phyloP scores from a whole-genome alignment of 176 grass and related monocot genomes.

The Aegilops bicornis region DNA sequence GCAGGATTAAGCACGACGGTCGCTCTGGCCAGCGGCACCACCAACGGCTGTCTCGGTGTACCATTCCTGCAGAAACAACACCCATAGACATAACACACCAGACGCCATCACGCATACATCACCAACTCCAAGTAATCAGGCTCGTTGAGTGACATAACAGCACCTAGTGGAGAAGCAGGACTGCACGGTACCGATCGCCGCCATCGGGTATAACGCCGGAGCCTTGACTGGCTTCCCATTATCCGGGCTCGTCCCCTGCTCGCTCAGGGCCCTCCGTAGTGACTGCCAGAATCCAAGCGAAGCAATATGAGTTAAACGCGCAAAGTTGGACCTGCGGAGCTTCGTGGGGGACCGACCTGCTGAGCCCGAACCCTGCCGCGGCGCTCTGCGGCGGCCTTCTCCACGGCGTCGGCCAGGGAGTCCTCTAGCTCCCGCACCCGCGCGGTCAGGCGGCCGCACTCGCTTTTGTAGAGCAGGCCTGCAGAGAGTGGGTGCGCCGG shows the following conservation, averaged over 20 bases:
- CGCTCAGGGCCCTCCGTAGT: constrained; percentile 54
- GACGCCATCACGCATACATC: too few relatives aligned
- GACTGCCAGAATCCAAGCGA: constrained; percentile 38
- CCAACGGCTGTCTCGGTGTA: too few relatives aligned
- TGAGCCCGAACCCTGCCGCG: constrained; percentile 72
- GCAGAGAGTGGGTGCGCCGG: too few relatives aligned
- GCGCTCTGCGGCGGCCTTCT: constrained; percentile 76
- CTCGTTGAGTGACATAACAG: not conserved
- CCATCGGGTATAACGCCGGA: constrained; percentile 54
- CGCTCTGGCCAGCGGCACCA: too few relatives aligned
- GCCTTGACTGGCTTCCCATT: constrained; percentile 13
- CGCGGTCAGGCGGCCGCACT: too few relatives aligned
- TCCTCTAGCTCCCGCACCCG: too few relatives aligned
- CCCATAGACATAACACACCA: too few relatives aligned
- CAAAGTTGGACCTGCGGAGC: not conserved
- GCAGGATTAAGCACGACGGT: too few relatives aligned
- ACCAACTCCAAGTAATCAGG: too few relatives aligned
- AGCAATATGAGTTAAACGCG: not conserved
- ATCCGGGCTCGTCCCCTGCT: constrained; percentile 24
- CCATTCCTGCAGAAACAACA: too few relatives aligned
- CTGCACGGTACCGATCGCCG: constrained; percentile 59
- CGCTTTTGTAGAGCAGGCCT: too few relatives aligned
- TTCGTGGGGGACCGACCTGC: constrained; percentile 42
- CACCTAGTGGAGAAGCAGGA: constrained; percentile 96
- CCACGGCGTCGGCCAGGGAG: too few relatives aligned